Percentiles rank a stretch among this genome's conserved stretches.
These are phyloP conservation scores for Alloteropsis angusta DNA, from an alignment of 202 grass and related monocot species.

Conservation along the genomic window DNA sequence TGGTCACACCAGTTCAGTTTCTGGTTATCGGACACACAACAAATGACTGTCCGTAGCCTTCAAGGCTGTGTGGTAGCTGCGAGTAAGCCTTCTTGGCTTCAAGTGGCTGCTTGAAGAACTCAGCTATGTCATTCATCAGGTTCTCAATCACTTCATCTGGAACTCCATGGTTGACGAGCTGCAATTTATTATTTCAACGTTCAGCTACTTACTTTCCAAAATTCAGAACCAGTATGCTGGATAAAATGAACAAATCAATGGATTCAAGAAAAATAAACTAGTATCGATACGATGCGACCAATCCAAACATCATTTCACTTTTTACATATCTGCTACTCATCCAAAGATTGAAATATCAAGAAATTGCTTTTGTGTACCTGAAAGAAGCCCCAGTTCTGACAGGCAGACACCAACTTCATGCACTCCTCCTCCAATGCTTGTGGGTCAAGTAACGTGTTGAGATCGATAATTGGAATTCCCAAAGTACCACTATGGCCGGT, in stretches of 20 bases:
- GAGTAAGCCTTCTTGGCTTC: background rate
- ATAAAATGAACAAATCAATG: background rate
- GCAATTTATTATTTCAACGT: background rate
- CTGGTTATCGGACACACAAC: constrained; percentile 6
- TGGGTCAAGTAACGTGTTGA: constrained; percentile 15
- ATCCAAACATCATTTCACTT: background rate
- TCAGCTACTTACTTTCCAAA: too few species aligned
- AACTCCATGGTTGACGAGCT: constrained; percentile 33
- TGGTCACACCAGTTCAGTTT: constrained; percentile 44
- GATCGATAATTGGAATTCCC: constrained; percentile 34
- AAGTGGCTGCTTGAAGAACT: constrained; percentile 32
- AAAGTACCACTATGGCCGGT: background rate
- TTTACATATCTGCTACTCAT: background rate
- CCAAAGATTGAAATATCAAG: background rate
- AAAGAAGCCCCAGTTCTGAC: constrained; percentile 26
- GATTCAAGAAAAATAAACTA: background rate
- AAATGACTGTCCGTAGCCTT: background rate
- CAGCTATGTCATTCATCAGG: background rate
- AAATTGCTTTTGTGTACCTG: background rate
- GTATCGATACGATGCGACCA: background rate
- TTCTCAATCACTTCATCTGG: constrained; percentile 3
- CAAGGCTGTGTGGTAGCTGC: background rate
- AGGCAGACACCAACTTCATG: background rate
- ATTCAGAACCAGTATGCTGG: background rate
- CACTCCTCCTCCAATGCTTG: background rate